Evolutionary conservation across 2,329 filamentous ascomycete species (phyloP).

Genomic region (Hypoxylon sp.): DNA sequence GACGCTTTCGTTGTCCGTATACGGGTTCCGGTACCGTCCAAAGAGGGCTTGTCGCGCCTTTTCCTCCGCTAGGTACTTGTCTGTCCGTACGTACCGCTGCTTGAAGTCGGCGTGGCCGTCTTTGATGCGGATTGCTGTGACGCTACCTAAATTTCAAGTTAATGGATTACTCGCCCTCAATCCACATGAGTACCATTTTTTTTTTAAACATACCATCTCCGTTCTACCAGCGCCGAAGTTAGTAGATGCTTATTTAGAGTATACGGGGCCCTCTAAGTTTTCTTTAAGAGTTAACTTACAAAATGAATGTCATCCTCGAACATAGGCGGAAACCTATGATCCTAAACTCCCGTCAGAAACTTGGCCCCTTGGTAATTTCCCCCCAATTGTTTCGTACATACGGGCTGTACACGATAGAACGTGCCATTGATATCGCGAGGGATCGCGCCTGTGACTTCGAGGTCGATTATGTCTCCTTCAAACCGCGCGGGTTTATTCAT

Average conservation of each 20-base stretch:
- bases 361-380: background rate
- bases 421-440: conserved; percentile 63
- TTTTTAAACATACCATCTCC: conserved; percentile 48
- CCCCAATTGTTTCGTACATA: conserved; percentile 24
- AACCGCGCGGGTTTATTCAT: conserved; percentile 59
- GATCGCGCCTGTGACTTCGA: conserved; percentile 61
- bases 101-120: conserved; percentile 61
- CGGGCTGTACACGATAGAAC: conserved; percentile 66
- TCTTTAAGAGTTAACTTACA: conserved; percentile 36
- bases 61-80: conserved; percentile 55
- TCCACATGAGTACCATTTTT: background rate
- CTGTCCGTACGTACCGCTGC: conserved; percentile 61
- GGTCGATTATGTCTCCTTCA: conserved; percentile 59
- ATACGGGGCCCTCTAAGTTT: background rate
- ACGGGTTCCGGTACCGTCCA: conserved; percentile 71
- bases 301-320: conserved; percentile 66
- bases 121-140: conserved; percentile 60
- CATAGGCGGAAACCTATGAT: conserved; percentile 68
- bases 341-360: conserved; percentile 44
- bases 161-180: background rate
- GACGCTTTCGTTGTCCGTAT: conserved; percentile 69
- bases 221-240: conserved; percentile 38
- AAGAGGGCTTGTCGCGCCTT: conserved; percentile 59
- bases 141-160: conserved; percentile 55
- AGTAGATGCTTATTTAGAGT: conserved; percentile 24